Conservation (phyloP, 139 green algal genomes). For the Marvania coccoides region DNA sequence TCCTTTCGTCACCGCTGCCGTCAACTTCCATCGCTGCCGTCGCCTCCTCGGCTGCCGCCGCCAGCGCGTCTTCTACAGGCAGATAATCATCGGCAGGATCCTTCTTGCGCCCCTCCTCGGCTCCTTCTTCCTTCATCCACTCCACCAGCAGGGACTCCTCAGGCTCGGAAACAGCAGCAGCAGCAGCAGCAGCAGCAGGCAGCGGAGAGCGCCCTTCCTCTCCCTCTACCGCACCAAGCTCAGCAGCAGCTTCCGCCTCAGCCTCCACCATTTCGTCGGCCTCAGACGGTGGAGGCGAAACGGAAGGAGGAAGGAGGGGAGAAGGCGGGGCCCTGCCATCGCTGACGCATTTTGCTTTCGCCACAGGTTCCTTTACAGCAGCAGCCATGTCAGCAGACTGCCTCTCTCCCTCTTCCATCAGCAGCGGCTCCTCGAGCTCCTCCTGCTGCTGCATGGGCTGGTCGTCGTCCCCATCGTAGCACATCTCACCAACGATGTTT, state of each 20-base stretch:
- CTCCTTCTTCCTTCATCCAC: neutral
- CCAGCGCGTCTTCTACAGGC: neutral
- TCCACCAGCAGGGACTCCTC: no score
- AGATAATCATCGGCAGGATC: neutral
- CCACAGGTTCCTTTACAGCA: no score
- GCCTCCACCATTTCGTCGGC: neutral
- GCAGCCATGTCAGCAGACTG: no score
- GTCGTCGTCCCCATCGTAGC: no score
- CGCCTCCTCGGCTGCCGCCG: neutral
- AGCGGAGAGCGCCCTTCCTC: neutral
- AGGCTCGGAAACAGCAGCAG: no score
- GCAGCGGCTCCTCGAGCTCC: no score
- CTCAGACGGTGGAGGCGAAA: neutral
- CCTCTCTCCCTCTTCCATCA: no score
- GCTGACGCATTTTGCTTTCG: no score
- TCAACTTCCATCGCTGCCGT: neutral
- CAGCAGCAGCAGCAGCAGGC: neutral
- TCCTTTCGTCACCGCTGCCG: neutral
- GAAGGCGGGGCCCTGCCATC: no score
- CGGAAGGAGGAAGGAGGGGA: no score
- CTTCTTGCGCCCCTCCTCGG: neutral
- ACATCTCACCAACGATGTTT: no score
- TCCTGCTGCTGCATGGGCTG: no score
- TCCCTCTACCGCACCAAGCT: neutral
- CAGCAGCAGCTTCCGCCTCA: neutral